These are phyloP conservation scores for Meyerozyma guilliermondii DNA, from an alignment of 1,139 yeast species.

Conservation along the genomic window DNA sequence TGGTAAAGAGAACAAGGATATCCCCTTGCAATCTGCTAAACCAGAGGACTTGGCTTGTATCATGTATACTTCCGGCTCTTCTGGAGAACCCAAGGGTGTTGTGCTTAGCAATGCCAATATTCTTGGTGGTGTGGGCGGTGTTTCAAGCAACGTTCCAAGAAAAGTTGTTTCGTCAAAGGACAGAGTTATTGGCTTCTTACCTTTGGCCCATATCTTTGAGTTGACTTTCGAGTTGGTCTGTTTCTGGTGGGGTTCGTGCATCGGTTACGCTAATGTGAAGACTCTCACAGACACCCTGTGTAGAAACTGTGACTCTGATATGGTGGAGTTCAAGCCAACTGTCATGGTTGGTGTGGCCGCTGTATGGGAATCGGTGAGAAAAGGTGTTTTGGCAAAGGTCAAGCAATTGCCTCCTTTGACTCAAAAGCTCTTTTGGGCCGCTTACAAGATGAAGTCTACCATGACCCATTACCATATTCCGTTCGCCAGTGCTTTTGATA, in stretches of 20 bases:
- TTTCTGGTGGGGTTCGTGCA: conserved; percentile 84
- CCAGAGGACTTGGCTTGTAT: conserved; percentile 83
- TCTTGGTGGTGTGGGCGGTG: conserved; percentile 82
- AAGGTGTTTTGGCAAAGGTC: conserved; percentile 81
- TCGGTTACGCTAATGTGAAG: conserved; percentile 92
- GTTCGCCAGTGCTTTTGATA: conserved; percentile 55
- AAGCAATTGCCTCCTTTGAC: conserved; percentile 58
- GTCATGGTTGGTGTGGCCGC: conserved; percentile 99
- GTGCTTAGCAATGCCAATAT: conserved; percentile 75
- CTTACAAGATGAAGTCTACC: conserved; percentile 66
- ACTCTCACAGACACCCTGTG: conserved; percentile 81
- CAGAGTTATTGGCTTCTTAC: conserved; percentile 80
- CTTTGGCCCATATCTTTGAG: conserved; percentile 95
- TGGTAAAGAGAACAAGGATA: conserved; percentile 47
- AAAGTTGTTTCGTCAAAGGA: conserved; percentile 51
- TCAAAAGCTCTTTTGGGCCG: conserved; percentile 87
- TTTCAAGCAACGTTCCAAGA: conserved; percentile 57
- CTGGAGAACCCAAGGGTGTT: conserved; percentile 98
- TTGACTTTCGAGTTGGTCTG: conserved; percentile 75
- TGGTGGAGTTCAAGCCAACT: conserved; percentile 83
- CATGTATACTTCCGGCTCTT: conserved; percentile 98
- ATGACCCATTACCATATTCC: conserved; percentile 67
- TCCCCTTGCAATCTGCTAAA: conserved; percentile 46
- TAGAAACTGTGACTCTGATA: conserved; percentile 83
- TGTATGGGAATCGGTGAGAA: conserved; percentile 94